Percentiles rank a stretch among this genome's conserved stretches.
phyloP scores from a whole-genome alignment of 495 filamentous ascomycete genomes.

The Hyaloscypha variabilis region DNA sequence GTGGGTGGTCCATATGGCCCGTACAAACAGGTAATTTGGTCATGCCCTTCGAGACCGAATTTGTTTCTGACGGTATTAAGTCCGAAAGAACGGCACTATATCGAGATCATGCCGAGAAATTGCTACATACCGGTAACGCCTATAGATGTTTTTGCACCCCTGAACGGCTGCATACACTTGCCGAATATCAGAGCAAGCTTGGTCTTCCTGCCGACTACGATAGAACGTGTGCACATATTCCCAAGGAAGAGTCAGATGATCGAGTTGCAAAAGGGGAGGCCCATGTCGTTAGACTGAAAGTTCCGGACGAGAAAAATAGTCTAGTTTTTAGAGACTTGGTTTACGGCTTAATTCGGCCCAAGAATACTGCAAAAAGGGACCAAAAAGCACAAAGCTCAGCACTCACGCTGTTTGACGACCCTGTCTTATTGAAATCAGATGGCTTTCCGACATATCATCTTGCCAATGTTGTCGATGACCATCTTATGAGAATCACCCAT shows the following conservation, averaged over 20 bases:
- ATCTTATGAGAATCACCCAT: slow-evolving; percentile 92
- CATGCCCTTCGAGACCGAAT: neutral
- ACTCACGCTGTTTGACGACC: slow-evolving; percentile 63
- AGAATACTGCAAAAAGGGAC: slow-evolving; percentile 39
- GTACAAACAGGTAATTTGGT: slow-evolving; percentile 72
- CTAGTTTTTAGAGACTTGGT: slow-evolving; percentile 69
- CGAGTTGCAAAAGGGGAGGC: slow-evolving; percentile 66
- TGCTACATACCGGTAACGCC: slow-evolving; percentile 71
- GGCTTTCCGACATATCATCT: slow-evolving; percentile 95
- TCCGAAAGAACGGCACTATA: slow-evolving; percentile 83
- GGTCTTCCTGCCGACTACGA: slow-evolving; percentile 75
- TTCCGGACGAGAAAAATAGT: slow-evolving; percentile 55
- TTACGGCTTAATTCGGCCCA: slow-evolving; percentile 63
- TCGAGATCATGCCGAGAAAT: slow-evolving; percentile 65
- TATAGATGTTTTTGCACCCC: slow-evolving; percentile 93
- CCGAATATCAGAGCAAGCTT: slow-evolving; percentile 56
- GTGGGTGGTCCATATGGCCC: slow-evolving; percentile 79
- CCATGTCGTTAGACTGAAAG: slow-evolving; percentile 78
- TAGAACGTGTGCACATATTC: slow-evolving; percentile 70
- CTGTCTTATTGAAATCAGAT: slow-evolving; percentile 86
- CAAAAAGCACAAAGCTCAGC: slow-evolving; percentile 37
- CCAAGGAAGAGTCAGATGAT: slow-evolving; percentile 66
- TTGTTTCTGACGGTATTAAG: slow-evolving; percentile 40
- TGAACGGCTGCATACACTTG: slow-evolving; percentile 66
- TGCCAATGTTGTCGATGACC: slow-evolving; percentile 96